Evolutionary conservation across 345 rosid species (phyloP), one percentile per base, ranked within the genome.

Genomic region (Isatis tinctoria): DNA sequence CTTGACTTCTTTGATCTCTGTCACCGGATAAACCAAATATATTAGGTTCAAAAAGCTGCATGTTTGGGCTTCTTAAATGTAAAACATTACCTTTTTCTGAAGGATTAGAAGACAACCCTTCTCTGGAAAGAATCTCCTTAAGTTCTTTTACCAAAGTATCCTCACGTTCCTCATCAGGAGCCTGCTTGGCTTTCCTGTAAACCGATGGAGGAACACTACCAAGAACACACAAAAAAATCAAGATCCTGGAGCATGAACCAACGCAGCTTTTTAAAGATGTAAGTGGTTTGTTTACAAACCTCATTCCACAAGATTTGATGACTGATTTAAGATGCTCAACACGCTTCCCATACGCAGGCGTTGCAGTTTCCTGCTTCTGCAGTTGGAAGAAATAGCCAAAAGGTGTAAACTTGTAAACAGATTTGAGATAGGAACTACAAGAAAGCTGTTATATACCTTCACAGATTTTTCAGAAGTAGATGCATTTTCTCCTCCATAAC

Each of bases 111-210:
- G 97, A 91, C 85, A 91, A 78, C 33, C 94, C 94, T 87, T 93
- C 96, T 82, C 69, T 93, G 44, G 94, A 82, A 71, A 93, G 97
- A 32, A 93, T 87, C 64, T 82, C 88, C 78, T 88, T 87, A 9
- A 91, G 88, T 78, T 89, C 96, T 82, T 86, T 91, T 56, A 91
- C 78, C 51, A 91, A 82, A 74, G 76, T 81, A 47, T 88, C 83
- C 82, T 91, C 97, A 0, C 93, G 94, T 70, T 89, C 86, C 66
- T 82, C 83, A 83, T 91, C 97, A 57, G 93, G 84, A 10, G 73
- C 93, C 80, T 89, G 97, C 86, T 91, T 91, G 59, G 85, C 97
- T 76, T 88, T 94, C 85, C 82, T 87, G 77, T 94, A 94, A 69
- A 91, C 67, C 13, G 80, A 68, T 20, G 98, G 98, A 68, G 97